Evolutionary conservation across 768 basidiomycete species (phyloP).

Genomic region (Clitopilus passeckerianus): DNA sequence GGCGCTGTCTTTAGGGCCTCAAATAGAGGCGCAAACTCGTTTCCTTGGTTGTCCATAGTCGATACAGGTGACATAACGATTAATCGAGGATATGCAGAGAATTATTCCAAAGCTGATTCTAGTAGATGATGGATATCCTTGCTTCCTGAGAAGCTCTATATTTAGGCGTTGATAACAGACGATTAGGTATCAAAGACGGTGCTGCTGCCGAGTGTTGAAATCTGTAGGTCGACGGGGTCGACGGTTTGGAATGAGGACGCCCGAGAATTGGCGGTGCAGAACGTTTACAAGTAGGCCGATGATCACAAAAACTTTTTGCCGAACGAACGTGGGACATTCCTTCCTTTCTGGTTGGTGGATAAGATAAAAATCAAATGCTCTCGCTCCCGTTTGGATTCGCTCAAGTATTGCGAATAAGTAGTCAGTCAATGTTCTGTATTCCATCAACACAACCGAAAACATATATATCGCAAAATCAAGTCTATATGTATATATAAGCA

Average conservation of each 20-base stretch:
- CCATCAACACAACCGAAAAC: too few species aligned
- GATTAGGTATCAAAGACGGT: conserved; percentile 5
- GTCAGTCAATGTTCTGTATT: too few species aligned
- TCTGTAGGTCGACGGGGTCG: conserved; percentile 6
- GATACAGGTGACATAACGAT: conserved; percentile 35
- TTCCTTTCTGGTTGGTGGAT: background rate
- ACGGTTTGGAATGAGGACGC: conserved; percentile 1
- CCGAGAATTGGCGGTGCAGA: background rate
- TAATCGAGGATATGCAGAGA: conserved; percentile 21
- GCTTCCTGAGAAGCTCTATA: conserved; percentile 11
- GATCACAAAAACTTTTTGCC: conserved; percentile 2
- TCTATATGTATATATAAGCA: background rate
- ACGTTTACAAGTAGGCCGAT: conserved; percentile 4
- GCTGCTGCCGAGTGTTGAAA: background rate
- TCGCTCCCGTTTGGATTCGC: too few species aligned
- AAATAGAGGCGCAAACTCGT: conserved; percentile 37
- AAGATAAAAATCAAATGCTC: background rate
- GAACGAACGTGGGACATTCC: conserved; percentile 4
- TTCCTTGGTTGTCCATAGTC: conserved; percentile 10
- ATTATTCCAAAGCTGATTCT: conserved; percentile 9
- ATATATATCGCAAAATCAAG: too few species aligned
- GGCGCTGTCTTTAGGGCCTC: conserved; percentile 53
- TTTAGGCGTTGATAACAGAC: background rate
- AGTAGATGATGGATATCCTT: conserved; percentile 14
- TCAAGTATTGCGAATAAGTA: too few species aligned